Percentiles rank a stretch among this genome's conserved stretches.
Conservation (phyloP, 768 basidiomycete species). For the Postia placenta region DNA sequence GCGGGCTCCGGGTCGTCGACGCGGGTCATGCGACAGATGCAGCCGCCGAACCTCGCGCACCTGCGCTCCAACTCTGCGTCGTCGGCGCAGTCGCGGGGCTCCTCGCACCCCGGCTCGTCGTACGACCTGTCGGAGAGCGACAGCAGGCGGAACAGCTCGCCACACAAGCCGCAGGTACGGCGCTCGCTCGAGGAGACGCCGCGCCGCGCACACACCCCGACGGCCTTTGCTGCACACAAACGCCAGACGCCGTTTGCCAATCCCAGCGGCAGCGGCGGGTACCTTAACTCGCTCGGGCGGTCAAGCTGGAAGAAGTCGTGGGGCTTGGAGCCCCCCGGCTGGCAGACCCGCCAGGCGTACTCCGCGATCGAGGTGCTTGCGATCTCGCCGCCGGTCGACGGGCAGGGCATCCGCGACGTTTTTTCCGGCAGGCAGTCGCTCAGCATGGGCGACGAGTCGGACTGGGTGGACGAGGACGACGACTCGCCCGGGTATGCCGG, state of each 20-base stretch:
- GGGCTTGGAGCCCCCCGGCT: constrained; percentile 83
- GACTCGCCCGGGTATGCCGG: constrained; percentile 67
- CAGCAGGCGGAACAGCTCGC: constrained; percentile 56
- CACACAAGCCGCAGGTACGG: constrained; percentile 47
- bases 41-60: constrained; percentile 47
- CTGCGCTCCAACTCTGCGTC: constrained; percentile 74
- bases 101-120: constrained; percentile 73
- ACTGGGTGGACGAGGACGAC: constrained; percentile 88
- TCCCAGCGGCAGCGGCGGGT: constrained; percentile 35
- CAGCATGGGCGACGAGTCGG: constrained; percentile 68
- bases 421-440: constrained; percentile 65
- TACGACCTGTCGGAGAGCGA: constrained; percentile 73
- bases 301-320: constrained; percentile 88
- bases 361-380: constrained; percentile 60
- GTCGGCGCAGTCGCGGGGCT: constrained; percentile 68
- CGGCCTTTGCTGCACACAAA: constrained; percentile 81
- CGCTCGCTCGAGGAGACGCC: constrained; percentile 44
- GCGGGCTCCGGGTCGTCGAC: constrained; percentile 81
- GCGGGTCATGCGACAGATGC: constrained; percentile 65
- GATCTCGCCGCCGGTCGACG: constrained; percentile 45
- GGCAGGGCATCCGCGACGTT: constrained; percentile 62
- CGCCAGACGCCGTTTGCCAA: constrained; percentile 67
- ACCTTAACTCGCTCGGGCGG: constrained; percentile 42
- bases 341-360: constrained; percentile 61
- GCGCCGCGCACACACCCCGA: constrained; percentile 31